phyloP scores from a whole-genome alignment of 2,329 filamentous ascomycete species.

The Ophiostoma pallidulum region DNA sequence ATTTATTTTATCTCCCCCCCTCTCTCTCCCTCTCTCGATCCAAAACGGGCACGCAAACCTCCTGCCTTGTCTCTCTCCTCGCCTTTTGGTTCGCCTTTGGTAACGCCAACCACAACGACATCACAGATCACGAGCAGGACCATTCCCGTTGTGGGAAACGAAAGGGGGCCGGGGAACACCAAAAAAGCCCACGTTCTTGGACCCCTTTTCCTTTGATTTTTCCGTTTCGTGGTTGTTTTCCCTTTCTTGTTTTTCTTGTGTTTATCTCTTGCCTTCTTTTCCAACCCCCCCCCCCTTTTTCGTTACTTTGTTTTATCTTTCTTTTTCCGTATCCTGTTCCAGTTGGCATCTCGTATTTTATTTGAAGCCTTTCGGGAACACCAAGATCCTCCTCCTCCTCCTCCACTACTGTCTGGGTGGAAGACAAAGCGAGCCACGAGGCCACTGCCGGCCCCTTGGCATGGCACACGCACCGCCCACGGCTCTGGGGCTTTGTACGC shows the following conservation, averaged over 20 bases:
- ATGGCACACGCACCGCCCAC: no score
- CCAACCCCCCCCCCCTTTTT: background rate
- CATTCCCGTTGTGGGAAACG: background rate
- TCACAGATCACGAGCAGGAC: slow-evolving; percentile 5
- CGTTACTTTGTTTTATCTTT: background rate
- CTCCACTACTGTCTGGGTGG: background rate
- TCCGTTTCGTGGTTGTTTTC: background rate
- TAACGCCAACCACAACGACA: slow-evolving; percentile 9
- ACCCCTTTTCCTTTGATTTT: background rate
- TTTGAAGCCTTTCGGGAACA: slow-evolving; percentile 4
- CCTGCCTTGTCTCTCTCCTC: slow-evolving; percentile 4
- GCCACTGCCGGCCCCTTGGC: no score
- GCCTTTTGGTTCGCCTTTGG: slow-evolving; percentile 6
- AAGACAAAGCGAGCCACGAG: no score
- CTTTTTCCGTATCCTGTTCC: background rate
- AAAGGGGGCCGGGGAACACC: slow-evolving; percentile 3
- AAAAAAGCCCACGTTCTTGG: background rate
- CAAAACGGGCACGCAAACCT: background rate
- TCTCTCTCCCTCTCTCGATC: background rate
- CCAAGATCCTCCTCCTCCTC: slow-evolving; percentile 3
- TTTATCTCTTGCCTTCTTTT: background rate
- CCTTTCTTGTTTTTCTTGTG: background rate
- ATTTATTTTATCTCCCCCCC: background rate
- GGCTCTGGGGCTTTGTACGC: no score
- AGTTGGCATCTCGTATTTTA: no score